Evolutionary conservation across 768 basidiomycete genomes (phyloP), one percentile per base, ranked within the genome.

Genomic region (Tulasnella sp.): DNA sequence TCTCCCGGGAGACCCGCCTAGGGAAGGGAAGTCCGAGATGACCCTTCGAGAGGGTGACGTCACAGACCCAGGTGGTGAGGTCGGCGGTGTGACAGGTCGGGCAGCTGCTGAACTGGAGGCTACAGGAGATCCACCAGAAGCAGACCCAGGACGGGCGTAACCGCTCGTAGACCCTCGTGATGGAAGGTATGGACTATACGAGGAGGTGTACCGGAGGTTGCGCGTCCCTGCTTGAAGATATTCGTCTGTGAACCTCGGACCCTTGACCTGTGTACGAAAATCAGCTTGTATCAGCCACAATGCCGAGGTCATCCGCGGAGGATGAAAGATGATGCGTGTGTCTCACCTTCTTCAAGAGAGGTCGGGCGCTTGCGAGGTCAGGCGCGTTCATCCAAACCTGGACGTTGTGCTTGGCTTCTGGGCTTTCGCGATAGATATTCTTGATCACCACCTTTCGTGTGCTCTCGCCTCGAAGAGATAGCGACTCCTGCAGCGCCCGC

Each of bases 371-470:
- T 0, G 77, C 71, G 61, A 96, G 72, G 34, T 80, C 79, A 2
- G 80, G 73, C 0, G 92, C 83, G 60, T 83, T 78, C 68, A 78
- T 83, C 76, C 93, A 97, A 3, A 90, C 83, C 23, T 80, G 73
- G 9, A 97, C 91, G 69, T 98, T 98, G 72, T 96, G 91, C 64
- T 78, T 78, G 9, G 90, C 85, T 70, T 95, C 91, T 24, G 85
- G 83, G 1, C 87, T 86, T 7, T 94, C 90, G 66, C 85, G 87
- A 74, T 98, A 97, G 67, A 98, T 97, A 64, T 89, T 93, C 70
- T 96, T 93, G 63, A 98, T 87, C 59, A 92, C 85, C 51, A 98
- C 85, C 71, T 93, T 91, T 76, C 96, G 97, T 58, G 95, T 98
- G 73, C 85, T 93, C 71, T 97, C 95, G 66, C 96, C 96, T 59